These are phyloP conservation scores for Euphrasia arctica DNA, from an alignment of 305 asterid species.

Conservation along the genomic window DNA sequence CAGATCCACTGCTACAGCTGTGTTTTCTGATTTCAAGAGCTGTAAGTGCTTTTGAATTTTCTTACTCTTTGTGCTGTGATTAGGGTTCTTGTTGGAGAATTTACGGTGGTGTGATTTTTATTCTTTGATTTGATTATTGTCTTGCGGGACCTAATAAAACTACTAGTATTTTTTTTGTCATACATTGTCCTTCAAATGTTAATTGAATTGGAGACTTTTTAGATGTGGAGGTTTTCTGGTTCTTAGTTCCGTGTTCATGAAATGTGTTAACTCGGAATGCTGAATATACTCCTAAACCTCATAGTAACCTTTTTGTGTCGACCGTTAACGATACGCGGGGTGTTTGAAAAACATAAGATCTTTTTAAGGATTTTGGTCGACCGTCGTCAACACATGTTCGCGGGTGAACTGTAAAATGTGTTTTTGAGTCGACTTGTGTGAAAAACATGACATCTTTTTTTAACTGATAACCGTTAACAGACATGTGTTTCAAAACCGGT, in stretches of 20 bases:
- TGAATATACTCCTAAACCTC: not conserved
- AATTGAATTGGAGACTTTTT: constrained; percentile 4
- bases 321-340: not conserved
- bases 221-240: constrained; percentile 12
- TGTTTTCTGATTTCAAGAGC: constrained; percentile 20
- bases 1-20: constrained; percentile 18
- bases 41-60: constrained; percentile 10
- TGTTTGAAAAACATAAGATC: not conserved
- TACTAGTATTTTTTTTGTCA: not conserved
- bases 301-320: not conserved
- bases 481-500: not conserved
- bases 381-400: not conserved
- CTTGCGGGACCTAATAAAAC: not conserved
- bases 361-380: not conserved
- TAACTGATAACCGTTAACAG: not conserved
- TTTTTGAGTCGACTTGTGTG: not conserved
- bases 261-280: constrained; percentile 3
- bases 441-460: not conserved
- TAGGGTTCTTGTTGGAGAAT: constrained; percentile 7
- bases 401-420: not conserved
- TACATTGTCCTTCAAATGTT: constrained; percentile 4
- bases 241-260: constrained; percentile 9
- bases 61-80: constrained; percentile 9
- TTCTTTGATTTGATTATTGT: too few relatives aligned
- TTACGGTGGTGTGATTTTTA: not conserved